These are phyloP conservation scores for Aspergillus transmontanensis DNA, from an alignment of 2,329 filamentous ascomycete species.

Conservation along the genomic window DNA sequence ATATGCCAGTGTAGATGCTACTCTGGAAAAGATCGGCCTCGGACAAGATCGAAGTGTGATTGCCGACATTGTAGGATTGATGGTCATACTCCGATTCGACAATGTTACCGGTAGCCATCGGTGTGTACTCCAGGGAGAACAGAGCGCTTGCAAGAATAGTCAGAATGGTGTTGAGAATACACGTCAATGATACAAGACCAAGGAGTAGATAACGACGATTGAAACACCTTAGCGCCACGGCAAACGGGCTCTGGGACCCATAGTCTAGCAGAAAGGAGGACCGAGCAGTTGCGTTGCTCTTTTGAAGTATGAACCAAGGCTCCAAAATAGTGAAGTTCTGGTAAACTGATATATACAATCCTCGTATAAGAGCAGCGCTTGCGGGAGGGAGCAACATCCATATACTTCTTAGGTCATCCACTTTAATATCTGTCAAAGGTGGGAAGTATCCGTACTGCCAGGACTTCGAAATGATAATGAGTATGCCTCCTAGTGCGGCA, in stretches of 20 bases:
- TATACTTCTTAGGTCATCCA: background rate
- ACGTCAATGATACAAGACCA: conserved; percentile 10
- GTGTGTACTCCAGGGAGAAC: conserved; percentile 6
- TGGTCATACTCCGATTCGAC: conserved; percentile 7
- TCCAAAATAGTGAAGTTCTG: conserved; percentile 11
- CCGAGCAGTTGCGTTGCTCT: conserved; percentile 7
- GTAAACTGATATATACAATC: conserved; percentile 11
- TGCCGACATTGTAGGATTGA: background rate
- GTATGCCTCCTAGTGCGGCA: conserved; percentile 7
- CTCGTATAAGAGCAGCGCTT: conserved; percentile 6
- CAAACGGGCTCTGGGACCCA: conserved; percentile 9
- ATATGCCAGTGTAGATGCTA: conserved; percentile 11
- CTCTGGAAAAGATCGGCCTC: conserved; percentile 13
- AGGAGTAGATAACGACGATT: conserved; percentile 9
- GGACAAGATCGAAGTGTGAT: conserved; percentile 4
- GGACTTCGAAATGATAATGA: conserved; percentile 3
- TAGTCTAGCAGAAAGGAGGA: conserved; percentile 12
- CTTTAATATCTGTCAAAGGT: conserved; percentile 3
- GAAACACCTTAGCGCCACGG: conserved; percentile 8
- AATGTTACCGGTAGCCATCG: background rate
- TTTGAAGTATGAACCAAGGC: conserved; percentile 11
- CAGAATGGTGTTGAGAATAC: conserved; percentile 8
- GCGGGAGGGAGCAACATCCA: conserved; percentile 8
- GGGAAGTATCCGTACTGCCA: conserved; percentile 3
- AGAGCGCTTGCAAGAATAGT: conserved; percentile 9